phyloP scores from a whole-genome alignment of 768 basidiomycete genomes.

The Dioszegia hungarica region DNA sequence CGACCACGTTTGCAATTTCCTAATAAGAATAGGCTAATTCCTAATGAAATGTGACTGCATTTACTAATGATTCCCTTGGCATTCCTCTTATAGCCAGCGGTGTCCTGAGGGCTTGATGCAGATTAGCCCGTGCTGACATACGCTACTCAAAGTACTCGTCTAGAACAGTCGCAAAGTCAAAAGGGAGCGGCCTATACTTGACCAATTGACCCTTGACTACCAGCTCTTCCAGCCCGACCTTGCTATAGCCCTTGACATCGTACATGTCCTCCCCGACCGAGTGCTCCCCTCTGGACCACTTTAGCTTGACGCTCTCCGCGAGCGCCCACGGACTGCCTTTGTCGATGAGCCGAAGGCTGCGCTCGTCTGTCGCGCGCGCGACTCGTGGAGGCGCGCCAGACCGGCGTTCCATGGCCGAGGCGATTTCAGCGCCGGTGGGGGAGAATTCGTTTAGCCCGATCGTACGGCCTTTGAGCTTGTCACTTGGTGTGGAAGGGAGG shows the following conservation, averaged over 20 bases:
- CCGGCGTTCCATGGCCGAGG: neutral
- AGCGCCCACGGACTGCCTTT: neutral
- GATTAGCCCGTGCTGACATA: too few relatives aligned
- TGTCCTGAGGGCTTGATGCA: too few relatives aligned
- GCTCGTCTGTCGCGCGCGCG: neutral
- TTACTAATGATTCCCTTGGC: too few relatives aligned
- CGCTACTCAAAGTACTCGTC: neutral
- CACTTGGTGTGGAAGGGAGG: neutral
- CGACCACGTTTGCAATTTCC: too few relatives aligned
- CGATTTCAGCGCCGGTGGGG: neutral
- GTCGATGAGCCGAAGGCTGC: neutral
- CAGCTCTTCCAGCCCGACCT: neutral
- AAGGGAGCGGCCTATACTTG: neutral
- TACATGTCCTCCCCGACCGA: neutral
- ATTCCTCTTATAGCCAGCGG: too few relatives aligned
- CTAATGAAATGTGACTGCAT: too few relatives aligned
- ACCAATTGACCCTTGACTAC: neutral
- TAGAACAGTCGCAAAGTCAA: neutral
- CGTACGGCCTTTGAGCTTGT: neutral
- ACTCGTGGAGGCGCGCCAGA: neutral
- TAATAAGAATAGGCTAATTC: too few relatives aligned
- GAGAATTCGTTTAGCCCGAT: neutral
- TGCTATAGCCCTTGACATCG: neutral
- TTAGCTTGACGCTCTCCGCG: neutral
- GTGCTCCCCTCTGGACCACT: neutral